Conservation (phyloP, 345 rosid species). For the Linum lewisii region DNA sequence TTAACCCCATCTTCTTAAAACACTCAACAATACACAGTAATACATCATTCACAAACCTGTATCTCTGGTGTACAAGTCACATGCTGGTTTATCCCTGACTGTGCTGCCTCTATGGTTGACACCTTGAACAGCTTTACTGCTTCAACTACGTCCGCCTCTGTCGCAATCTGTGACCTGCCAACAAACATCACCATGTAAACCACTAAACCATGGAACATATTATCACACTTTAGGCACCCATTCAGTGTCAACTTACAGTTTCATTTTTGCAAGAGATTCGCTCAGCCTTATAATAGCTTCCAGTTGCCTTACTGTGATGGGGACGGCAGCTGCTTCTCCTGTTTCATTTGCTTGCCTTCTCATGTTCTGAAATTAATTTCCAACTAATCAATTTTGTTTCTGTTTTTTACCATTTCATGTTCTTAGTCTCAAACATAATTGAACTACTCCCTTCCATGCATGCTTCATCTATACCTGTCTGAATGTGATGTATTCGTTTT, state of each 20-base stretch:
- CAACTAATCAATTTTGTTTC: not conserved
- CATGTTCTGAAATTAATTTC: slow-evolving; percentile 48
- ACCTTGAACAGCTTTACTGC: slow-evolving; percentile 83
- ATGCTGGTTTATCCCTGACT: slow-evolving; percentile 89
- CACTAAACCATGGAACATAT: not conserved
- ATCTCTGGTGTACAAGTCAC: slow-evolving; percentile 72
- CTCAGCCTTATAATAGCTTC: slow-evolving; percentile 90
- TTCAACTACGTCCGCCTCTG: slow-evolving; percentile 72
- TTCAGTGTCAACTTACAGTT: slow-evolving; percentile 52
- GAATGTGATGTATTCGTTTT: slow-evolving; percentile 71
- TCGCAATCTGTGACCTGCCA: slow-evolving; percentile 71
- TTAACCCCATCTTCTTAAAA: no score
- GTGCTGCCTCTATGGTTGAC: slow-evolving; percentile 96
- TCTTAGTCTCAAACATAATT: slow-evolving; percentile 2
- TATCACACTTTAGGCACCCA: not conserved
- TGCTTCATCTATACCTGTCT: slow-evolving; percentile 48
- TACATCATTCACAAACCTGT: no score
- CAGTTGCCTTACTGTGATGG: slow-evolving; percentile 89
- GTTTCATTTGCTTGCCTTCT: slow-evolving; percentile 91
- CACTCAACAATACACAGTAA: no score
- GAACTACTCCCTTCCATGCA: not conserved
- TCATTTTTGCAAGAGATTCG: slow-evolving; percentile 92
- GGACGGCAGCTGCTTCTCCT: slow-evolving; percentile 79
- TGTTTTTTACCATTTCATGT: not conserved
- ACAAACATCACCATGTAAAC: not conserved